Evolutionary conservation across 257 asterid genomes (phyloP).

Genomic region (Rehmannia glutinosa): DNA sequence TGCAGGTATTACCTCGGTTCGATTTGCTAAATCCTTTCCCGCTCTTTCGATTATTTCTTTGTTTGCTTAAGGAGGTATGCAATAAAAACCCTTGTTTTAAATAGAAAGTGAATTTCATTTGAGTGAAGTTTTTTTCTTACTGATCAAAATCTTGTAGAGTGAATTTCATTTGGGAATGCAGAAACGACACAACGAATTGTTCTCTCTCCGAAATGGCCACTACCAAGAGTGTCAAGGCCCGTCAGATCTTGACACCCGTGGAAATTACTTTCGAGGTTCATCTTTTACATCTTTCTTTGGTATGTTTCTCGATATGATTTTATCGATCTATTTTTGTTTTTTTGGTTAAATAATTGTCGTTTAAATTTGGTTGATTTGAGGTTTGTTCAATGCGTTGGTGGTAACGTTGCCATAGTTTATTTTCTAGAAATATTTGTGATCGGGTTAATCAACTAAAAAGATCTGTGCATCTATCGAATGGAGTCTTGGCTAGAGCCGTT

Average conservation of each 20-base stretch:
- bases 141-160: too few relatives aligned
- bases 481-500: slow-evolving; percentile 69
- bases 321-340: slow-evolving; percentile 20
- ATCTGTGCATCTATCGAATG: slow-evolving; percentile 44
- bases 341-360: too few relatives aligned
- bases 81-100: too few relatives aligned
- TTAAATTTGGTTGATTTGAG: neutral
- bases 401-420: neutral
- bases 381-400: neutral
- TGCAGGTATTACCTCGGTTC: too few relatives aligned
- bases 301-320: neutral
- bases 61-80: too few relatives aligned
- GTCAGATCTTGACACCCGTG: slow-evolving; percentile 99
- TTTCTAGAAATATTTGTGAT: neutral
- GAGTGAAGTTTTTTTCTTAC: too few relatives aligned
- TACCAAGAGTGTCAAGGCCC: slow-evolving; percentile 72
- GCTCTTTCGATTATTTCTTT: too few relatives aligned
- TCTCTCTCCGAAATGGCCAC: slow-evolving; percentile 51
- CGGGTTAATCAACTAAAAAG: neutral
- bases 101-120: too few relatives aligned
- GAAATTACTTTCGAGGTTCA: slow-evolving; percentile 86
- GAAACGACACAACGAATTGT: too few relatives aligned
- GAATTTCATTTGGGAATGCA: too few relatives aligned
- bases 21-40: too few relatives aligned
- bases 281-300: neutral